A percentile compares a stretch with the other conserved stretches of the same genome.
Conservation (phyloP, 352 stramenopile species). For the Thalassiosira oceanica region DNA sequence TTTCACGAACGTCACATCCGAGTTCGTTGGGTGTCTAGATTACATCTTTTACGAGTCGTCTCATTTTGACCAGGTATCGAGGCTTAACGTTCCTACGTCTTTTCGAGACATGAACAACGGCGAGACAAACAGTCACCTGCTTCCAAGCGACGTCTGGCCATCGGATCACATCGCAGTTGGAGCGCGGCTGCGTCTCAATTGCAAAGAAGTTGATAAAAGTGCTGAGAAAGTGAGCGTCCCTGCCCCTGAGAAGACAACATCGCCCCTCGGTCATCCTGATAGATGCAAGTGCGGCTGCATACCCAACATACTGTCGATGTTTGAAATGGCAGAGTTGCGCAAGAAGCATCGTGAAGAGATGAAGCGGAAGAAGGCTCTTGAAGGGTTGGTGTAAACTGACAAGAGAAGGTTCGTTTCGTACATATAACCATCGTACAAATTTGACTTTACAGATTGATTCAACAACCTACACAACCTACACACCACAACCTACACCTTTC, state of each 20-base stretch:
- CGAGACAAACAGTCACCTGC: conserved; percentile 58
- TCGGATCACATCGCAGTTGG: conserved; percentile 78
- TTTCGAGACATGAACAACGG: conserved; percentile 59
- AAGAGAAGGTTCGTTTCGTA: conserved; percentile 2
- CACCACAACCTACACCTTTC: background rate
- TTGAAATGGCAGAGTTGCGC: conserved; percentile 79
- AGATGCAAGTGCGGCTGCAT: conserved; percentile 73
- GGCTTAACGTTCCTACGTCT: conserved; percentile 57
- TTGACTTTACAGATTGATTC: too few species aligned
- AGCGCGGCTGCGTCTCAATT: conserved; percentile 39
- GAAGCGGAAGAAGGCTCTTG: conserved; percentile 10
- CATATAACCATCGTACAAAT: conserved; percentile 1
- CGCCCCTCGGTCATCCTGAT: conserved; percentile 25
- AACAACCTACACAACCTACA: background rate
- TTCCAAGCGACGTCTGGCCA: conserved; percentile 73
- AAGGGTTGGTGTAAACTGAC: background rate
- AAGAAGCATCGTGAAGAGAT: conserved; percentile 43
- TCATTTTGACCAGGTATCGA: conserved; percentile 41
- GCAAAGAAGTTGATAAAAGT: conserved; percentile 2
- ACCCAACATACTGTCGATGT: conserved; percentile 65
- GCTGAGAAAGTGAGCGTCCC: background rate
- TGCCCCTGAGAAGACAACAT: background rate
- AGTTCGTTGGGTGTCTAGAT: conserved; percentile 74
- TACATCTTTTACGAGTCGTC: conserved; percentile 67
- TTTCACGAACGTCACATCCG: conserved; percentile 77